Evolutionary conservation across 768 basidiomycete genomes (phyloP).

Genomic region (Zangia roseola): DNA sequence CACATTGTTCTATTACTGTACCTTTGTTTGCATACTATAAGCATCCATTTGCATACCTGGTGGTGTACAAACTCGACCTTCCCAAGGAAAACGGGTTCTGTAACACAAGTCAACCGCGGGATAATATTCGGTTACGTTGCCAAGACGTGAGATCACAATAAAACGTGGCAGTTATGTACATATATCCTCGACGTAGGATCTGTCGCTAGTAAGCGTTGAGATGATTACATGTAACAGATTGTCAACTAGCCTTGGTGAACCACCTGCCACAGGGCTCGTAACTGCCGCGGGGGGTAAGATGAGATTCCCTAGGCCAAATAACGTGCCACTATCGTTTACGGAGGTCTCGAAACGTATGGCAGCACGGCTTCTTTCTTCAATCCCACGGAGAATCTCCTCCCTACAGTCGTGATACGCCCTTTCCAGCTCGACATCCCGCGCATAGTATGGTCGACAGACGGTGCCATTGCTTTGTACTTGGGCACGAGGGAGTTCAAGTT

Average conservation of each 20-base stretch:
- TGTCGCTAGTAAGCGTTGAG: not conserved
- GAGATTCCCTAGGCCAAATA: constrained; percentile 27
- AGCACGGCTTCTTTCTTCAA: constrained; percentile 28
- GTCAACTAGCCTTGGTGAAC: constrained; percentile 8
- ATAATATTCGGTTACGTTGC: constrained; percentile 15
- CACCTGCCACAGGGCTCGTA: constrained; percentile 14
- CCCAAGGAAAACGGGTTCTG: constrained; percentile 3
- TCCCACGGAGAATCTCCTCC: constrained; percentile 48
- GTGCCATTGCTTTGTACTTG: constrained; percentile 79
- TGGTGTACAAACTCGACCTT: not conserved
- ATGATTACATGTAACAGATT: not conserved
- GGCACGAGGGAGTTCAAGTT: constrained; percentile 76
- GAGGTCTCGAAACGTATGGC: not conserved
- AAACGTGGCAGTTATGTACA: not conserved
- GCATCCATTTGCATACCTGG: no score
- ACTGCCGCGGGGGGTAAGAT: constrained; percentile 31
- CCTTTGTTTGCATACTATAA: constrained; percentile 7
- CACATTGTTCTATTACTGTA: constrained; percentile 3
- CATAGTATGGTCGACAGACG: constrained; percentile 64
- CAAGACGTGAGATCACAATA: constrained; percentile 6
- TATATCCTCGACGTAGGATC: not conserved
- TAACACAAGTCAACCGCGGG: constrained; percentile 18
- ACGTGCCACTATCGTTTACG: constrained; percentile 6
- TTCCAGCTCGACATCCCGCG: constrained; percentile 56
- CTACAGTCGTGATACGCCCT: constrained; percentile 49